Evolutionary conservation across 2,329 filamentous ascomycete species (phyloP), one percentile per base, ranked within the genome.

Genomic region (Geosmithia flava): DNA sequence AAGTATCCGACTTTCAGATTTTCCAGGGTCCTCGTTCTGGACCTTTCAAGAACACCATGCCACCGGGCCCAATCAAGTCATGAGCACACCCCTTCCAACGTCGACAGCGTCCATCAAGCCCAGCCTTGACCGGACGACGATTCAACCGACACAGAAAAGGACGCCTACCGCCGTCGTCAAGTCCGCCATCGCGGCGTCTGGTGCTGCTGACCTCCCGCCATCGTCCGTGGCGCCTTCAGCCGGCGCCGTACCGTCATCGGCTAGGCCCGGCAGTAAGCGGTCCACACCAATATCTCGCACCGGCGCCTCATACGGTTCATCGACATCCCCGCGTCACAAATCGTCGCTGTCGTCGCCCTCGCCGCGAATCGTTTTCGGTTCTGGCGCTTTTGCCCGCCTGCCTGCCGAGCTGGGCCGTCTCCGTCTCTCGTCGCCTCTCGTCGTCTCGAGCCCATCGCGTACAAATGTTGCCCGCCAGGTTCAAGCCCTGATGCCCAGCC

Each of bases 361-460:
- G 3, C 62, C 65, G 15, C 61, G 62, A 27, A 51, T 67, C 27
- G 60, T 68, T 37, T 61, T 62, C 48, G 66, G 66, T 2, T 53
- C 54, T 2, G 62, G 62, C 37, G 56, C 61, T 30, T 51, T 68
- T 45, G 47, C 55, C 17, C 58, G 56, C 5, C 54, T 68, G 6
- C 56, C 65, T 5, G 53, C 53, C 13, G 66, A 68, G 49, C 55
- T 68, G 7, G 57, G 54, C 27, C 57, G 56, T 2, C 54, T 67
- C 11, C 53, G 54, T 17, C 52, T 66, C 7, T 54, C 59, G 3
- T 55, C 56, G 11, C 65, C 65, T 1, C 59, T 68, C 48, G 62
- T 68, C 43, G 59, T 68, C 27, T 62, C 57, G 27, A 67, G 63
- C 16, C 63, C 66, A 6, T 68, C 66, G 2, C 62, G 66, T 40